Evolutionary conservation across 331 rosid species (phyloP).

Genomic region (Ulmus americana): DNA sequence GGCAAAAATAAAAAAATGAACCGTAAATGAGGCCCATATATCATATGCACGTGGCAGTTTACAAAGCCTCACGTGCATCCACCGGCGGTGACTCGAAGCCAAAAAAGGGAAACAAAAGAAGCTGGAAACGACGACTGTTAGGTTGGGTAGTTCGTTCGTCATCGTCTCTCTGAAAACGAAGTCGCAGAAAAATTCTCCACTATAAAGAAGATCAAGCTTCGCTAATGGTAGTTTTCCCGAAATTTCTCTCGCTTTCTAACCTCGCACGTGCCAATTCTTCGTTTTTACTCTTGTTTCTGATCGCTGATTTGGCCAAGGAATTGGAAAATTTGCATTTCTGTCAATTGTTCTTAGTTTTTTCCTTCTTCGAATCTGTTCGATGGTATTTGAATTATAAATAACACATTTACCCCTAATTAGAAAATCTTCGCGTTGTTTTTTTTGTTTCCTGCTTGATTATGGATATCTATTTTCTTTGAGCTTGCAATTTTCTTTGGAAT

Average conservation of each 20-base stretch:
- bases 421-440: not conserved
- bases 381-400: not conserved
- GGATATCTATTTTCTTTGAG: not conserved
- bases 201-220: not conserved
- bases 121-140: conserved; percentile 1
- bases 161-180: not conserved
- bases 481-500: too few relatives aligned
- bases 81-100: not conserved
- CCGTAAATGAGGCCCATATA: not conserved
- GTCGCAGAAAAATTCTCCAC: not conserved
- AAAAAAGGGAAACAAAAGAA: too few relatives aligned
- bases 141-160: conserved; percentile 2
- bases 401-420: not conserved
- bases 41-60: not conserved
- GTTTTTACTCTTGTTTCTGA: not conserved
- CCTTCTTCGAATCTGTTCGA: not conserved
- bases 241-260: not conserved
- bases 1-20: too few relatives aligned
- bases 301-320: not conserved
- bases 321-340: not conserved
- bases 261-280: not conserved
- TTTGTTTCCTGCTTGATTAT: not conserved
- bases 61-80: not conserved
- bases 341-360: not conserved
- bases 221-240: conserved; percentile 4